Evolutionary conservation across 176 grass and related monocot genomes (phyloP).

Genomic region (Triticum dicoccoides): DNA sequence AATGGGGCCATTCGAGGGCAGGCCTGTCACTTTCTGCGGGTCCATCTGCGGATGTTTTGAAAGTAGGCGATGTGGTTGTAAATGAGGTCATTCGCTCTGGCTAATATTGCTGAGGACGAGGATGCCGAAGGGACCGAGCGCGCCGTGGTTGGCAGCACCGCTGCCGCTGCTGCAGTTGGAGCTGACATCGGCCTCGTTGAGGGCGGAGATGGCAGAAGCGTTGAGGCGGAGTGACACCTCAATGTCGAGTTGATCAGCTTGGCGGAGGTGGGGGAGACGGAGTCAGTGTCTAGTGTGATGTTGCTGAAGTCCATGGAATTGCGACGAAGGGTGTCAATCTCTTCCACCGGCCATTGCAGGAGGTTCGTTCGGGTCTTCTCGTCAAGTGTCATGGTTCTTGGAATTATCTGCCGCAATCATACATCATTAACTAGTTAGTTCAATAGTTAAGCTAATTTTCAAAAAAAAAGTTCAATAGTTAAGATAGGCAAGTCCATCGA

Average conservation of each 20-base stretch:
- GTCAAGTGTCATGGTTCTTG: no score
- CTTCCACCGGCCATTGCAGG: slow-evolving; percentile 58
- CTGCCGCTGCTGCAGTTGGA: slow-evolving; percentile 47
- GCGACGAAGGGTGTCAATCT: slow-evolving; percentile 36
- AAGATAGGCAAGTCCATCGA: no score
- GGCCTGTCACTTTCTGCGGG: no score
- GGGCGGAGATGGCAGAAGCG: background rate
- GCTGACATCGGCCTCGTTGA: background rate
- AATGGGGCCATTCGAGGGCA: background rate
- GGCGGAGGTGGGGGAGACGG: slow-evolving; percentile 7
- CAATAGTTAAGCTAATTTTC: no score
- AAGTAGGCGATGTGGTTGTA: no score
- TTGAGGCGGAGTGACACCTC: slow-evolving; percentile 41
- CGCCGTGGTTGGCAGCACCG: slow-evolving; percentile 36
- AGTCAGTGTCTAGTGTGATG: slow-evolving; percentile 36
- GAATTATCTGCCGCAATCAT: no score
- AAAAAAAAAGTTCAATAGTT: no score
- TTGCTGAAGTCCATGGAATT: slow-evolving; percentile 20
- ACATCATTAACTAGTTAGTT: no score
- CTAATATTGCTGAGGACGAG: slow-evolving; percentile 19
- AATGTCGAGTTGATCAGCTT: slow-evolving; percentile 47
- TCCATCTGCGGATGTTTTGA: no score
- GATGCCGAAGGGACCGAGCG: slow-evolving; percentile 48
- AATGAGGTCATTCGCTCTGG: background rate
- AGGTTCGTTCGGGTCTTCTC: slow-evolving; percentile 2